These are phyloP conservation scores for Scutellaria minor DNA, from an alignment of 257 asterid species.

Conservation along the genomic window DNA sequence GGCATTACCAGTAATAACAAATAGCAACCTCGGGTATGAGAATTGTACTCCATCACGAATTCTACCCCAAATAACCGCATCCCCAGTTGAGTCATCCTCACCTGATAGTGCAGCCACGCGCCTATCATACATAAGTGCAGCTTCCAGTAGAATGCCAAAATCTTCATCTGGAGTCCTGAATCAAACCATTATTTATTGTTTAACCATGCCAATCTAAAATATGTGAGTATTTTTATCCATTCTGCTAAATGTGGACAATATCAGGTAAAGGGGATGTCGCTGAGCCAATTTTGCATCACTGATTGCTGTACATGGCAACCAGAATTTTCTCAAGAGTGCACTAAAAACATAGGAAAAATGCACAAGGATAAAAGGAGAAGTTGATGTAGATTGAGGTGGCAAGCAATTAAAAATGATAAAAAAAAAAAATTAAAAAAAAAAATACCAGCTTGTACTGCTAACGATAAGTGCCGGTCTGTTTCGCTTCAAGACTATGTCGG, in stretches of 20 bases:
- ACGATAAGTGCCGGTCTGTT: slow-evolving; percentile 91
- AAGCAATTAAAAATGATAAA: not conserved
- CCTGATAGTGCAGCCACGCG: slow-evolving; percentile 81
- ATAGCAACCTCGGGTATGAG: slow-evolving; percentile 80
- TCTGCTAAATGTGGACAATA: slow-evolving; percentile 3
- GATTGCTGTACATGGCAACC: slow-evolving; percentile 1
- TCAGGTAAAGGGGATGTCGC: slow-evolving; percentile 21
- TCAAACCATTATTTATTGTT: slow-evolving; percentile 27
- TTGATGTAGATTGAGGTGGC: not conserved
- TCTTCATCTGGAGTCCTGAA: slow-evolving; percentile 98
- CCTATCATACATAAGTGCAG: slow-evolving; percentile 96
- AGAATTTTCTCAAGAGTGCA: not conserved
- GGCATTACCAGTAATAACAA: slow-evolving; percentile 85
- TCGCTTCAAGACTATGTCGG: slow-evolving; percentile 61
- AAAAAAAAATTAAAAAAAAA: slow-evolving; percentile 22
- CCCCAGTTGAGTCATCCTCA: slow-evolving; percentile 70
- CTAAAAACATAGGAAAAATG: not conserved
- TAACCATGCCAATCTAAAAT: slow-evolving; percentile 30
- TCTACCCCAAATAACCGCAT: slow-evolving; percentile 72
- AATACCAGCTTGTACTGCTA: slow-evolving; percentile 97
- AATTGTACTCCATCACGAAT: slow-evolving; percentile 61
- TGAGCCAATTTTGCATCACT: slow-evolving; percentile 24
- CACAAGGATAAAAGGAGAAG: slow-evolving; percentile 27
- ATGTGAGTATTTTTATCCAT: not conserved
- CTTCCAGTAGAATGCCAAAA: slow-evolving; percentile 88